Evolutionary conservation across 2,329 filamentous ascomycete genomes (phyloP), one percentile per base, ranked within the genome.

Genomic region (Arthroderma sp.): DNA sequence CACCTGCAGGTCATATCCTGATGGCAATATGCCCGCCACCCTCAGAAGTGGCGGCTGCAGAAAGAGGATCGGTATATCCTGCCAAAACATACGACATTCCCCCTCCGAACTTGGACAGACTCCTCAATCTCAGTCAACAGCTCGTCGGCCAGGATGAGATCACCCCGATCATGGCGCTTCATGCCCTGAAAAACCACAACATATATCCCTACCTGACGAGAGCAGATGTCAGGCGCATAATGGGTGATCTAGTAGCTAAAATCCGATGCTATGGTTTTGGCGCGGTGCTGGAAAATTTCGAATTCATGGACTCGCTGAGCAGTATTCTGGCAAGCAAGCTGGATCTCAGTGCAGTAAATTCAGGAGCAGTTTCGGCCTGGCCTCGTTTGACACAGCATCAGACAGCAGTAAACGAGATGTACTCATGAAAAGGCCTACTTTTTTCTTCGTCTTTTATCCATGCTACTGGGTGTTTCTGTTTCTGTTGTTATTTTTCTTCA

Each of bases 91-190:
- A 86, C 67, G 82, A 91, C 58, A 68, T 91, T 4, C 79, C 74
- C 47, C 84, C 82, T 59, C 75, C 75, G 33, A 85, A 91, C 56
- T 72, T 98, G 41, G 70, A 80, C 42, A 93, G 83, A 44, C 71
- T 96, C 44, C 74, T 95, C 48, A 83, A 94, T 58, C 73, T 95
- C 45, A 94, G 86, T 66, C 77, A 80, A 54, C 79, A 81, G 54
- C 72, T 95, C 28, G 81, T 91, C 54, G 77, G 91, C 2, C 85
- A 91, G 49, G 86, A 86, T 43, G 66, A 70, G 47, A 85, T 96
- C 56, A 96, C 89, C 11, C 91, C 91, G 0, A 84, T 95, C 52
- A 94, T 94, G 85, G 88, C 88, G 0, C 89, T 91, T 78, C 83
- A 85, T 41, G 83, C 85, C 65, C 74, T 96, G 41, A 69, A 86